Conservation (phyloP, 2,329 filamentous ascomycete genomes). For the Phialophora tarda region DNA sequence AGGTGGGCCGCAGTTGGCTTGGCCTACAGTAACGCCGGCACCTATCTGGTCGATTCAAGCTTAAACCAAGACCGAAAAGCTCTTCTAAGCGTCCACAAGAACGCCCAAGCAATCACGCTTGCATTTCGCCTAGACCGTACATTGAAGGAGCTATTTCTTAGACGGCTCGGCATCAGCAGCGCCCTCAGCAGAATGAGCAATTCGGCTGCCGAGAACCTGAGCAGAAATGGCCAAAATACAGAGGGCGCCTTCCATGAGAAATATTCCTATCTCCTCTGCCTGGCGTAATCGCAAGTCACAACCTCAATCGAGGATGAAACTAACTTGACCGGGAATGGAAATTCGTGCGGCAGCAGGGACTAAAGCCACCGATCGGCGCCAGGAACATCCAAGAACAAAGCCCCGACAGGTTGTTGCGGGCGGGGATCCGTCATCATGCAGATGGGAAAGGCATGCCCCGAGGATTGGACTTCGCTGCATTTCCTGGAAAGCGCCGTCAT, state of each 20-base stretch:
- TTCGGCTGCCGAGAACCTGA: neutral
- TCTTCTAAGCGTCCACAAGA: slow-evolving; percentile 21
- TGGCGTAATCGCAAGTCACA: neutral
- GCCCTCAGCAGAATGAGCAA: slow-evolving; percentile 2
- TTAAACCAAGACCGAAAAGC: slow-evolving; percentile 10
- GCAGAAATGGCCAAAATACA: neutral
- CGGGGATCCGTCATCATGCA: slow-evolving; percentile 7
- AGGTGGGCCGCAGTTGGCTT: neutral
- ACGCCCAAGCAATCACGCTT: slow-evolving; percentile 18
- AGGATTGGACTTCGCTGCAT: slow-evolving; percentile 2
- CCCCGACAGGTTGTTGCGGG: slow-evolving; percentile 1
- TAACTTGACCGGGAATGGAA: neutral
- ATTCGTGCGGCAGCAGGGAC: neutral
- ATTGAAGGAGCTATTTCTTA: neutral
- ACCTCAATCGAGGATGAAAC: neutral
- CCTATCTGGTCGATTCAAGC: slow-evolving; percentile 13
- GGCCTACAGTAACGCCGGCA: neutral
- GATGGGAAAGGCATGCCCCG: neutral
- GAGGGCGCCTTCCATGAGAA: neutral
- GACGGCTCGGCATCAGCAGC: neutral
- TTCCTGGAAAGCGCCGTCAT: neutral
- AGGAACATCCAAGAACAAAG: neutral
- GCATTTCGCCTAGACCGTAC: slow-evolving; percentile 8
- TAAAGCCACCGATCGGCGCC: slow-evolving; percentile 1
- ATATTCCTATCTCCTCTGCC: neutral